These are phyloP conservation scores for Dendrobium chrysotoxum DNA, from an alignment of 106 monocot genomes.

Conservation along the genomic window DNA sequence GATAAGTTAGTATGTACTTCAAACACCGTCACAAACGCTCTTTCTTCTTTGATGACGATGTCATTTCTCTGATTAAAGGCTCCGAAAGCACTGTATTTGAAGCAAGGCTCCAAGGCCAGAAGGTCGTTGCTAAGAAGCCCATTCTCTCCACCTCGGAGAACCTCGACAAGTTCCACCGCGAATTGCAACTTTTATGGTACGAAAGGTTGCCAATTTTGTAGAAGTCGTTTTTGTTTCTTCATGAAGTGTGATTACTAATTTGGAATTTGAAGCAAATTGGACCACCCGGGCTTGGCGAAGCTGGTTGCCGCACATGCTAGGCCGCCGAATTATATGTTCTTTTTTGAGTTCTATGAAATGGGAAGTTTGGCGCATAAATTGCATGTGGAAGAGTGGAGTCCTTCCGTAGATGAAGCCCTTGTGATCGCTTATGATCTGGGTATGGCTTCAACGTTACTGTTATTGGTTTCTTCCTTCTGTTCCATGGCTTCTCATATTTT, in stretches of 20 bases:
- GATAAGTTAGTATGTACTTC: background rate
- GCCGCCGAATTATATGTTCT: constrained; percentile 83
- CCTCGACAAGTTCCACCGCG: constrained; percentile 84
- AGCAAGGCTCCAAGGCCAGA: constrained; percentile 40
- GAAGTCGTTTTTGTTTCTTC: constrained; percentile 8
- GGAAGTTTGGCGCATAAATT: constrained; percentile 64
- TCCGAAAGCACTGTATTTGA: constrained; percentile 86
- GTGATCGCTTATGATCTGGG: constrained; percentile 55
- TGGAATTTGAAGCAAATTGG: constrained; percentile 37
- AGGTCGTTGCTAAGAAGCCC: constrained; percentile 92
- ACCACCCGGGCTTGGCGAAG: constrained; percentile 69
- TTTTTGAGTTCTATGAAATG: constrained; percentile 81
- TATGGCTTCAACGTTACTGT: constrained; percentile 6
- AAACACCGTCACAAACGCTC: background rate
- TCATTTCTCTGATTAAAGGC: constrained; percentile 12
- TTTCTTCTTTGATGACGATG: background rate
- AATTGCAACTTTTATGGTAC: constrained; percentile 77
- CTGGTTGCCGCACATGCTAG: constrained; percentile 77
- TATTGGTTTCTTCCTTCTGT: background rate
- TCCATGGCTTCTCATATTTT: background rate
- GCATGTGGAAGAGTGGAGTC: constrained; percentile 89
- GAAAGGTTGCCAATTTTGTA: background rate
- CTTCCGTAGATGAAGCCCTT: constrained; percentile 39
- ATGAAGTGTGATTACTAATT: background rate
- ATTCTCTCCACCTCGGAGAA: constrained; percentile 80